Base-by-base conservation (phyloP, 2,329 filamentous ascomycete species). In the Daldinia eschscholtzii region DNA sequence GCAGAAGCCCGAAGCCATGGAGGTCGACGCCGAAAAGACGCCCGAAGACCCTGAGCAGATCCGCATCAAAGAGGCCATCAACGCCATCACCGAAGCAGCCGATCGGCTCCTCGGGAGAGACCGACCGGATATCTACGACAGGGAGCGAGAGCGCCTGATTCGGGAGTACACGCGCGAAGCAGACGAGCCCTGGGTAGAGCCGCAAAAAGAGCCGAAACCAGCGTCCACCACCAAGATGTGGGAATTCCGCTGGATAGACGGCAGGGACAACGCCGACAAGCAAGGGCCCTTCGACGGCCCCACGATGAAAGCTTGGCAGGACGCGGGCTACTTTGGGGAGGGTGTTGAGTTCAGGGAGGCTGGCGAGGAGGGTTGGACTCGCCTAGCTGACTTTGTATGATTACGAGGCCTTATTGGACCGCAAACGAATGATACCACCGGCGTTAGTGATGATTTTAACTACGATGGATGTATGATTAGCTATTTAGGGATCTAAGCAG, bases 181-280 rank as follows among this genome's bases (percentile, higher is more conserved):
- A 0, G 94, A 94, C 37, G 93, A 97, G 74, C 88, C 92, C 7
- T 99, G 96, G 96, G 79, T 81, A 20, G 83, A 88, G 71, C 83
- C 81, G n/a, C 70, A 44, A 75, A 78, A 52, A 74, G 76, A 53
- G 76, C 80, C 26, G 23, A 61, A 60, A 52, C 70, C 62, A 64
- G 74, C 69, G 67, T 60, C 74, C 64, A 74, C 59, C 18, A 70
- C 52, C 56, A 82, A 74, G 67, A 87, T 88, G 84, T 99, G 95
- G 94, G 93, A 98, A 80, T 99, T 93, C 79, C 88, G 93, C 65
- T 99, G 96, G 96, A 91, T 89, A 42, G 94, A 97, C 78, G 93
- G 93, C 18, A 87, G 94, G 44, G 95, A 97, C 76, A 92, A 89
- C 30, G 93, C 88, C 10, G 87, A 88, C 55, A 87, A 88, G 65